Evolutionary conservation across 305 asterid species (phyloP), one percentile per base, ranked within the genome.

Genomic region (Fraxinus latifolia): DNA sequence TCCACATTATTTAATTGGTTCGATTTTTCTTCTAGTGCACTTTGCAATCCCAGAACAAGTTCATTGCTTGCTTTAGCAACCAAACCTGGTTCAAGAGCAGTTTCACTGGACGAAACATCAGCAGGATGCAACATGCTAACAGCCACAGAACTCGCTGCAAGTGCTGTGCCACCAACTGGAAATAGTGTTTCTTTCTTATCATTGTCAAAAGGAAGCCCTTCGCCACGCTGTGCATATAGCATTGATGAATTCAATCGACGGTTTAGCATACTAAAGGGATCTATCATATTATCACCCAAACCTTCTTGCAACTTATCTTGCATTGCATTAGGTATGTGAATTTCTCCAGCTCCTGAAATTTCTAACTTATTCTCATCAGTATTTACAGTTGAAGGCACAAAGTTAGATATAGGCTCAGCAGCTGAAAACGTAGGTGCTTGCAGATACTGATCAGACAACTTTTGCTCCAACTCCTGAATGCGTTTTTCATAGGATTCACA

Each of bases 401-500:
- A 87, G 79, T 68, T 83, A 58, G 94, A 85, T 32, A 77, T 83
- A 50, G 77, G 90, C 79, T 90, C 91, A 60, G 83, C 90, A 60
- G 81, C 83, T 17, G 89, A 86, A 85, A 79, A 86, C 81, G 84
- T 81, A 80, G 31, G 79, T 27, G 88, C 91, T 79, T 81, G 88
- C 84, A 85, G 67, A 82, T 88, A 88, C 82, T 86, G 93, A 84
- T 93, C 97, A 65, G 97, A 92, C 85, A 96, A 86, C 82, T 97
- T 91, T 77, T 90, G 97, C 89, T 96, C 99, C 84, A 96, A 89
- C 83, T 96, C 99, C 71, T 90, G 92, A 82, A 96, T 93, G 80
- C 97, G 93, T 86, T 93, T 94, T 88, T 93, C 98, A 78, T 93
- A 94, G 33, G 97, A 91, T 68, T 93, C 95, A 83, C 97, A 94